phyloP scores from a whole-genome alignment of 1,284 basidiomycete genomes.

The Cystobasidium pallidum region DNA sequence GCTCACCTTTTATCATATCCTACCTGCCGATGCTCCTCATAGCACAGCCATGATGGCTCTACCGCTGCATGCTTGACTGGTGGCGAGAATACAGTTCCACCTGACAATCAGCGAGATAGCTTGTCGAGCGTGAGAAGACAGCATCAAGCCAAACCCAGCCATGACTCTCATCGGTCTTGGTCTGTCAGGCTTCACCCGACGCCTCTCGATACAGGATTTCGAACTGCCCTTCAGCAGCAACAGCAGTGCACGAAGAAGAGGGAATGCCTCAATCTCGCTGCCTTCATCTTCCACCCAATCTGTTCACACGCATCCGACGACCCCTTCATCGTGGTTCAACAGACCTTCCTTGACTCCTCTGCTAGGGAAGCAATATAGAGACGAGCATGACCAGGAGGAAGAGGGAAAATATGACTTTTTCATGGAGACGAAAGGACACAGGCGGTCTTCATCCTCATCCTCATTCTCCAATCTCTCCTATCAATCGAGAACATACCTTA shows the following conservation, averaged over 20 bases:
- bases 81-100: not conserved
- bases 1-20: not conserved
- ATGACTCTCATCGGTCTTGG: constrained; percentile 12
- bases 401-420: not conserved
- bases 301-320: not conserved
- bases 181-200: not conserved
- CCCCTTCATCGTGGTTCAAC: not conserved
- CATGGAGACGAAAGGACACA: not conserved
- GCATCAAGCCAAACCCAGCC: not conserved
- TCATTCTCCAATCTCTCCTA: not conserved
- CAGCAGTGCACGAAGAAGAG: not conserved
- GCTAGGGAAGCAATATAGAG: not conserved
- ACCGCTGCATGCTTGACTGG: not conserved
- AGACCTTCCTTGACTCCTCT: constrained; percentile 14
- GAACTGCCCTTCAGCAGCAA: constrained; percentile 1
- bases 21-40: not conserved
- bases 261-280: not conserved
- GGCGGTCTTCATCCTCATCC: not conserved
- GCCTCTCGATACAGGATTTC: not conserved
- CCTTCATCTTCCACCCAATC: not conserved
- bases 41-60: not conserved
- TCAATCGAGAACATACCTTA: not conserved
- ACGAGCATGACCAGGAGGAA: not conserved
- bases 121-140: not conserved
- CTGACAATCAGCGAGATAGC: not conserved